Conservation (phyloP, 2,329 filamentous ascomycete species). For the Ceratocystis albifundus region DNA sequence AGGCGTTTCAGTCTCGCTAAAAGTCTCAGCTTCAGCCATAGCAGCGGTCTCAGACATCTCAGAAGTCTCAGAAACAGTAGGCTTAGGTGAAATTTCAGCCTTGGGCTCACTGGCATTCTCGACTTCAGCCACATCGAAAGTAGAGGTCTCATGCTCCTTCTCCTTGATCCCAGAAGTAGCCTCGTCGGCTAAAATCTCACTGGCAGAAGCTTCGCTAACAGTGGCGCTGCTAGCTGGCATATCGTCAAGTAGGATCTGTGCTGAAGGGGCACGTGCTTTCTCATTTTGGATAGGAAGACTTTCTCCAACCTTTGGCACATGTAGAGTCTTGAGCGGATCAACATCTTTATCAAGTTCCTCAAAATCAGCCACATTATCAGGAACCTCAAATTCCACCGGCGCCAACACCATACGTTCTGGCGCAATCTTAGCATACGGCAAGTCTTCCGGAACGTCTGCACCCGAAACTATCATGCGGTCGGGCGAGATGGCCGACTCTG, state of each 20-base stretch:
- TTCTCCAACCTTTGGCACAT: neutral
- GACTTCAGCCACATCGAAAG: neutral
- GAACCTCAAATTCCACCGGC: slow-evolving; percentile 3
- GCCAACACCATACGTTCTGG: neutral
- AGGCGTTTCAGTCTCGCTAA: neutral
- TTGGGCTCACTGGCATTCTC: neutral
- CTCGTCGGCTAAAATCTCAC: neutral
- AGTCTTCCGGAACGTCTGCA: neutral
- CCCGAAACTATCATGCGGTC: slow-evolving; percentile 13
- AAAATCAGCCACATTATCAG: slow-evolving; percentile 11
- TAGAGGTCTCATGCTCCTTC: neutral
- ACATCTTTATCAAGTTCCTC: neutral
- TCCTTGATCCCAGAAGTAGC: neutral
- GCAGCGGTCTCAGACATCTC: neutral
- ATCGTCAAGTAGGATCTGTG: neutral
- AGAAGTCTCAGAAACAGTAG: neutral
- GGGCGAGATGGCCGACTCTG: neutral
- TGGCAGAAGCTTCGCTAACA: neutral
- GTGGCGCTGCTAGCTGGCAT: neutral
- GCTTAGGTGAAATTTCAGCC: neutral
- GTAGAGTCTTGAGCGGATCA: neutral
- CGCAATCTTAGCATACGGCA: neutral
- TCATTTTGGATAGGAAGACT: neutral
- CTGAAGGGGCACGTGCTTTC: neutral
- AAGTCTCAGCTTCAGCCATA: slow-evolving; percentile 2